Percentiles rank a stretch among this genome's conserved stretches.
Evolutionary conservation across 768 basidiomycete species (phyloP).

Genomic region (Dioszegia aurantiaca): DNA sequence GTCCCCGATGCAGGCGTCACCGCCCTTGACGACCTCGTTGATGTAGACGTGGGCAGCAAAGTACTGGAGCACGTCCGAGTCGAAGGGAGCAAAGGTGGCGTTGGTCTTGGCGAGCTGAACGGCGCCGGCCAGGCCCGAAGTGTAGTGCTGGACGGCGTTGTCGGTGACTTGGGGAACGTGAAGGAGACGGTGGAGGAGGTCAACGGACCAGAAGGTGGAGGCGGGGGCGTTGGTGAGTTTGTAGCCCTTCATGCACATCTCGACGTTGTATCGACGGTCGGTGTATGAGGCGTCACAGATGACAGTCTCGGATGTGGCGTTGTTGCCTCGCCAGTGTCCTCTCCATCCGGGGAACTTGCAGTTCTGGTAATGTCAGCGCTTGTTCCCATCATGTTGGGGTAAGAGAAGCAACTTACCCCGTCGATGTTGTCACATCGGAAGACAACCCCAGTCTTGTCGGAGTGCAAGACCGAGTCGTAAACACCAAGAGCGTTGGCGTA

Average conservation of each 20-base stretch:
- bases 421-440: conserved; percentile 50
- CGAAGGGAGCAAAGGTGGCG: conserved; percentile 35
- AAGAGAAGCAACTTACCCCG: conserved; percentile 27
- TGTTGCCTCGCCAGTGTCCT: conserved; percentile 51
- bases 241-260: conserved; percentile 44
- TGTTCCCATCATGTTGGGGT: neutral
- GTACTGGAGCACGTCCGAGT: conserved; percentile 49
- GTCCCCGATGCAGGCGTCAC: conserved; percentile 34
- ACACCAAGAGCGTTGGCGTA: conserved; percentile 37
- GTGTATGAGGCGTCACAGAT: conserved; percentile 49
- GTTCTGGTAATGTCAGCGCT: conserved; percentile 22
- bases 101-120: conserved; percentile 46
- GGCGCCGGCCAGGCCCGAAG: conserved; percentile 36
- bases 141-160: conserved; percentile 39
- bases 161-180: conserved; percentile 46
- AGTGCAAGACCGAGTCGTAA: conserved; percentile 36
- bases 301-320: conserved; percentile 50
- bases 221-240: conserved; percentile 34
- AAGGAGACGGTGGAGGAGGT: conserved; percentile 49
- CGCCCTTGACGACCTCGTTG: conserved; percentile 41
- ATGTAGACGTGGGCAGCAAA: conserved; percentile 46
- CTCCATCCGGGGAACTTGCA: conserved; percentile 45
- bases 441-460: conserved; percentile 47
- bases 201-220: conserved; percentile 42
- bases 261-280: conserved; percentile 33